A percentile compares a stretch with the other conserved stretches of the same genome.
Conservation (phyloP, 2,329 filamentous ascomycete species). For the Xylogone sp. region DNA sequence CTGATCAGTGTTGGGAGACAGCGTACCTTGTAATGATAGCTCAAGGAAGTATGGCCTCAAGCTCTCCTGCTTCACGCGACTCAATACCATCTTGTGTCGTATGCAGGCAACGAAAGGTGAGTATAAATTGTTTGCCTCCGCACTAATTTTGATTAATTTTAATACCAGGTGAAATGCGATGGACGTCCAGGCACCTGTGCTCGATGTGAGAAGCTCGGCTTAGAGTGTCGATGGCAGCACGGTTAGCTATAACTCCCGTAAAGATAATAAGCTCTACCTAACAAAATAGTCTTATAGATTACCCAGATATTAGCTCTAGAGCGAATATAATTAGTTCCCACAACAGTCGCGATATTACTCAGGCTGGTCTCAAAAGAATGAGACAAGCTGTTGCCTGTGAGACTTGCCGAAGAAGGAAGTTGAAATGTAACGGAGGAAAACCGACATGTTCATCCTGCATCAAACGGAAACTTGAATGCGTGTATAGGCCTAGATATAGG, state of each 20-base stretch:
- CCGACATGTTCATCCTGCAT: conserved; percentile 2
- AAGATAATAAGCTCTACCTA: not conserved
- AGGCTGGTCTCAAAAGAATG: conserved; percentile 1
- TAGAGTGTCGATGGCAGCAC: conserved; percentile 5
- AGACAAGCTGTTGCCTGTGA: conserved; percentile 3
- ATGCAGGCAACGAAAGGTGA: not conserved
- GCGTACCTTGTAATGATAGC: too few relatives aligned
- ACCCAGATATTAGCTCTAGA: not conserved
- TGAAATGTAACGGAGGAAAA: conserved; percentile 2
- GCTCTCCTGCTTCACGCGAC: not conserved
- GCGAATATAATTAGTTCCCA: not conserved
- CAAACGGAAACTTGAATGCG: not conserved
- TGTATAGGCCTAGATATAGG: not conserved
- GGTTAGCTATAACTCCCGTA: not conserved
- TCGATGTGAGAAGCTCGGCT: conserved; percentile 3
- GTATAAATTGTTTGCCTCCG: not conserved
- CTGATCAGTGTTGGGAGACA: too few relatives aligned
- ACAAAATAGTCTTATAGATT: not conserved
- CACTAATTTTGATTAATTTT: not conserved
- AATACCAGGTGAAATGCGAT: conserved; percentile 3
- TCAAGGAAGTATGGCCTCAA: not conserved
- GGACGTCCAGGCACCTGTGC: conserved; percentile 1
- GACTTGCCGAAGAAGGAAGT: conserved; percentile 3
- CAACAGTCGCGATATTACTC: not conserved
- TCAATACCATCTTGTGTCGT: not conserved